Evolutionary conservation across 2,329 filamentous ascomycete species (phyloP).

Genomic region (Apiospora phragmitis): DNA sequence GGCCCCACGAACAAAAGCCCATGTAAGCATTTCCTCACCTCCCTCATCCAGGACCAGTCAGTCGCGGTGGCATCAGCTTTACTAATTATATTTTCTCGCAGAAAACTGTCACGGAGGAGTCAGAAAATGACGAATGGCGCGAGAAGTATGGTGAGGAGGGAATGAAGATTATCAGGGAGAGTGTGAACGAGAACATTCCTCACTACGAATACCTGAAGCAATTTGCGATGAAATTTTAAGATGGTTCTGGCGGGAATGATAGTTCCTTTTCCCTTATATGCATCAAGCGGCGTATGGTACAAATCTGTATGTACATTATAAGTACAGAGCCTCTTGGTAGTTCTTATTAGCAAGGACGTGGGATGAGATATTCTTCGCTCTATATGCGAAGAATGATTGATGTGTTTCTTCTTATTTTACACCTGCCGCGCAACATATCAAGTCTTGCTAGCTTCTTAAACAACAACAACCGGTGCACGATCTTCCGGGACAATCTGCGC

Average conservation of each 20-base stretch:
- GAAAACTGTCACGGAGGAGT: conserved; percentile 63
- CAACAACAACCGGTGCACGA: background rate
- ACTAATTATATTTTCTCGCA: conserved; percentile 40
- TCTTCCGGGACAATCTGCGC: background rate
- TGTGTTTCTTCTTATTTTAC: background rate
- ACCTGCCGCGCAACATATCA: background rate
- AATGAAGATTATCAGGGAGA: conserved; percentile 68
- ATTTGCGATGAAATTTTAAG: conserved; percentile 66
- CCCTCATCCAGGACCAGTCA: background rate
- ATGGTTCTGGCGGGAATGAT: background rate
- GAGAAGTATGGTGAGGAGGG: conserved; percentile 73
- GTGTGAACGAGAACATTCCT: conserved; percentile 69
- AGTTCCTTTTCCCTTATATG: conserved; percentile 10
- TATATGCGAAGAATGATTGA: conserved; percentile 13
- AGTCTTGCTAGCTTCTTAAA: background rate
- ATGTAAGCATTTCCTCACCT: conserved; percentile 45
- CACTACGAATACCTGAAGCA: conserved; percentile 83
- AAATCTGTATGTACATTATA: conserved; percentile 11
- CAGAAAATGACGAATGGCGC: conserved; percentile 70
- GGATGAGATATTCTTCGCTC: conserved; percentile 17
- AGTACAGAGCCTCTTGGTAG: conserved; percentile 23
- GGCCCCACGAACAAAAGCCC: conserved; percentile 65
- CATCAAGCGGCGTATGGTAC: conserved; percentile 14
- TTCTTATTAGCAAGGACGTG: conserved; percentile 11
- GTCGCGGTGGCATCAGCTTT: background rate